Evolutionary conservation across 225 moss, liverwort and hornwort genomes (phyloP), one percentile per base, ranked within the genome.

Genomic region (Physcomitrium patens): DNA sequence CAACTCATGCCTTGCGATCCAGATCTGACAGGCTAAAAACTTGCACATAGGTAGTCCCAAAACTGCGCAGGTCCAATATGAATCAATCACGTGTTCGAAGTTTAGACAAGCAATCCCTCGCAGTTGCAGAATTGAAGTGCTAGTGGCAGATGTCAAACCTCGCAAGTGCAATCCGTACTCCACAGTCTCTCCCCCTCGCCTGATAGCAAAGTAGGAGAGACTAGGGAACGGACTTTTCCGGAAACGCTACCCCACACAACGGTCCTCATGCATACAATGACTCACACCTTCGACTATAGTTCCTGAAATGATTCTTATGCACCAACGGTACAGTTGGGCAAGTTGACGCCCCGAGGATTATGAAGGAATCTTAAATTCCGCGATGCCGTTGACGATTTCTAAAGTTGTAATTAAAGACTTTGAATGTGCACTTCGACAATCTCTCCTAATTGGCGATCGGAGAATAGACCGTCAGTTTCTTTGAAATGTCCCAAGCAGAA

Each of bases 351-450:
- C 54, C 7, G 31, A 70, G 42, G 70, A 70, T 41, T 53, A 78
- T 70, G 10, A 69, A 41, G 52, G 76, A 63, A 68, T 52, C 79
- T 63, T 63, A 76, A 68, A 76, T 51, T 64, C 76, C 76, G 83
- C 72, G 72, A 79, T 72, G 72, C 76, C 76, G 51, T 76, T 83
- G 79, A 83, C 58, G 15, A 72, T 37, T 72, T 79, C 83, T 76
- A 79, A 76, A 68, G 28, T 7, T 10, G 3, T 49, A 51, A 22
- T 24, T 2, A 54, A 73, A 66, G 75, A 13, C 56, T 10, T n/a
- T 10, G 63, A 72, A 83, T 70, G 79, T 79, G 83, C 54, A 16
- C 44, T 1, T 42, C 10, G 13, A 37, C 52, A 74, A 81, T 64
- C 74, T 78, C 68, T 7, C 60, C 12, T 37, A 12, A 22, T 53